These are phyloP conservation scores for Kalanchoe fedtschenkoi DNA, from an alignment of 164 flowering plant genomes.

Conservation along the genomic window DNA sequence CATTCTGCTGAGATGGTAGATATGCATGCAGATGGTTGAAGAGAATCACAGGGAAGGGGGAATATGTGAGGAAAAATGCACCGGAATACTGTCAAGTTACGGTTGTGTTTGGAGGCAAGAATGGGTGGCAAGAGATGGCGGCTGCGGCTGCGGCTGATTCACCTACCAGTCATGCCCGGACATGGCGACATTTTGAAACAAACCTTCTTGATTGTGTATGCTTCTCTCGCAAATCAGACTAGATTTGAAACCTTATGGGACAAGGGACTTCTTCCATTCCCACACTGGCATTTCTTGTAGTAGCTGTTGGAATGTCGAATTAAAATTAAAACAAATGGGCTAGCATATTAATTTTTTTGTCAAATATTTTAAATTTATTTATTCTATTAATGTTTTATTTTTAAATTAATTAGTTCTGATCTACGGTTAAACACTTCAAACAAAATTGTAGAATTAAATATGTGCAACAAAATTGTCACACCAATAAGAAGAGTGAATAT, in stretches of 20 bases:
- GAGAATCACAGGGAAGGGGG: slow-evolving; percentile 39
- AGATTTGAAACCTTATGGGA: not conserved
- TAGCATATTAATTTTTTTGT: too few species aligned
- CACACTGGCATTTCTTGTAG: too few species aligned
- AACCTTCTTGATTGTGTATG: slow-evolving; percentile 44
- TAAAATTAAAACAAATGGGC: too few species aligned
- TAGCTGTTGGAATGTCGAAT: too few species aligned
- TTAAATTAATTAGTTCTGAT: too few species aligned
- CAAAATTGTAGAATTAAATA: too few species aligned
- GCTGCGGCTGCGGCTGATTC: slow-evolving; percentile 11
- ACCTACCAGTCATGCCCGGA: slow-evolving; percentile 12
- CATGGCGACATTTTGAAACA: slow-evolving; percentile 18
- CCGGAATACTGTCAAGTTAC: slow-evolving; percentile 61
- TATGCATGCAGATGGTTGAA: slow-evolving; percentile 22
- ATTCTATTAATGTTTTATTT: too few species aligned
- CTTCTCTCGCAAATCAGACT: slow-evolving; percentile 39
- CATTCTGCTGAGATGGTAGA: not conserved
- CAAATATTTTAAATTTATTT: too few species aligned
- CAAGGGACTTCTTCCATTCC: too few species aligned
- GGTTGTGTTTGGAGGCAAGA: slow-evolving; percentile 41
- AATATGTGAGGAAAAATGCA: slow-evolving; percentile 54
- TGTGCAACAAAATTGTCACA: too few species aligned
- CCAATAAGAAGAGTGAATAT: too few species aligned
- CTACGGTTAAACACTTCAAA: too few species aligned
- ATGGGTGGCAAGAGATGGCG: slow-evolving; percentile 14